Percentiles rank a stretch among this genome's conserved stretches.
Evolutionary conservation across 805 yeast species (phyloP).

Genomic region (Lipomyces lipofer): DNA sequence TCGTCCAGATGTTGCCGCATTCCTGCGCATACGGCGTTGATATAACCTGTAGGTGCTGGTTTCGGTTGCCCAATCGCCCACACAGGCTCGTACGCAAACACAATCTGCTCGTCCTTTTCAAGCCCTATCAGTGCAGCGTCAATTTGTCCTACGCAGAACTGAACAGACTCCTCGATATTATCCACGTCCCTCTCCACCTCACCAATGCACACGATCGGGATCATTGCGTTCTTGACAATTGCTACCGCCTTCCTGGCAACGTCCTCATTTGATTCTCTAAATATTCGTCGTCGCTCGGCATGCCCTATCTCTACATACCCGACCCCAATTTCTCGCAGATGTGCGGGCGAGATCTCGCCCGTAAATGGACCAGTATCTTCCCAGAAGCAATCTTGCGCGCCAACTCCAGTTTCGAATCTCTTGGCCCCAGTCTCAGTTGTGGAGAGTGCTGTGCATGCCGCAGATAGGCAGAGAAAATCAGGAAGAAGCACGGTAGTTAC

Average conservation of each 20-base stretch:
- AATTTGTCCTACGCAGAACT: conserved; percentile 29
- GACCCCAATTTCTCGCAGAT: conserved; percentile 33
- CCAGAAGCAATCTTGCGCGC: conserved; percentile 38
- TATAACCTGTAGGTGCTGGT: conserved; percentile 35
- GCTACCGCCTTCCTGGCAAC: conserved; percentile 34
- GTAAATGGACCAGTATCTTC: conserved; percentile 37
- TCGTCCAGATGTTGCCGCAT: conserved; percentile 24
- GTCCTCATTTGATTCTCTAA: conserved; percentile 34
- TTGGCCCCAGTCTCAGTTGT: neutral
- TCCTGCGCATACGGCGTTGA: conserved; percentile 33
- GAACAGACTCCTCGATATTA: conserved; percentile 25
- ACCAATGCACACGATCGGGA: conserved; percentile 37
- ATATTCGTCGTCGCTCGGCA: conserved; percentile 36
- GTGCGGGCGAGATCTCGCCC: conserved; percentile 36
- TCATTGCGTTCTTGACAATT: conserved; percentile 29
- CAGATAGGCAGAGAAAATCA: conserved; percentile 33
- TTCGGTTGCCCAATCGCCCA: conserved; percentile 39
- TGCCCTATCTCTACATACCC: conserved; percentile 37
- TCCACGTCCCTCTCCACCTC: conserved; percentile 26
- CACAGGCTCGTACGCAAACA: conserved; percentile 39
- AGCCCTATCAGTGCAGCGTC: conserved; percentile 17
- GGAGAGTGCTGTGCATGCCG: conserved; percentile 3
- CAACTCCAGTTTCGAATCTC: conserved; percentile 18
- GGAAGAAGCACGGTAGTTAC: conserved; percentile 34
- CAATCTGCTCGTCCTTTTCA: conserved; percentile 12